A percentile compares a stretch with the other conserved stretches of the same genome.
phyloP scores from a whole-genome alignment of 31 red algal genomes.

The Odonthalia washingtoniensis region DNA sequence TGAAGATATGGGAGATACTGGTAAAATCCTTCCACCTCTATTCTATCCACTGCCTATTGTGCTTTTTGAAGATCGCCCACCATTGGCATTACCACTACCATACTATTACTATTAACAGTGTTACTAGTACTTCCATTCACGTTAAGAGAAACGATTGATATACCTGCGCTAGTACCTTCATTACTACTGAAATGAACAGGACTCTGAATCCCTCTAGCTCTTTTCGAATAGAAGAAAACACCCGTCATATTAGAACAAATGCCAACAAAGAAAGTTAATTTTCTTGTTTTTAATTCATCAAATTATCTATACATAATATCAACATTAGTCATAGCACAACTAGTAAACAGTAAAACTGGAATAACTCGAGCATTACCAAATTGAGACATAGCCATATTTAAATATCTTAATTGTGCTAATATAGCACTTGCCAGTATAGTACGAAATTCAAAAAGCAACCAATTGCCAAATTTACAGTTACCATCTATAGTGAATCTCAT shows the following conservation, averaged over 20 bases:
- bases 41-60: neutral
- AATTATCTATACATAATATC: constrained; percentile 87
- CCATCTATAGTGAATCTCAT: constrained; percentile 81
- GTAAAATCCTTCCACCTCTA: constrained; percentile 41
- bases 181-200: neutral
- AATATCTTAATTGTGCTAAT: constrained; percentile 74
- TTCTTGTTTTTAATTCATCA: constrained; percentile 49
- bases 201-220: constrained; percentile 20
- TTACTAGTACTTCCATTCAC: no score
- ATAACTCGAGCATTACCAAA: constrained; percentile 91
- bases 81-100: no score
- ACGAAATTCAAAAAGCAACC: constrained; percentile 57
- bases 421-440: constrained; percentile 67
- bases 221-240: constrained; percentile 71
- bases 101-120: no score
- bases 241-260: constrained; percentile 84
- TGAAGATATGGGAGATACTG: constrained; percentile 71
- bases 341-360: constrained; percentile 87
- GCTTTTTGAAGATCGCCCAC: neutral
- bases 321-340: constrained; percentile 77
- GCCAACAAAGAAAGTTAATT: constrained; percentile 77
- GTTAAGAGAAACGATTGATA: neutral
- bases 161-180: neutral
- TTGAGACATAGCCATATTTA: constrained; percentile 86
- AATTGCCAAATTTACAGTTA: constrained; percentile 65